Percentiles rank a stretch among this genome's conserved stretches.
These are phyloP conservation scores for Tilletia horrida DNA, from an alignment of 1,284 basidiomycete species.

Conservation along the genomic window DNA sequence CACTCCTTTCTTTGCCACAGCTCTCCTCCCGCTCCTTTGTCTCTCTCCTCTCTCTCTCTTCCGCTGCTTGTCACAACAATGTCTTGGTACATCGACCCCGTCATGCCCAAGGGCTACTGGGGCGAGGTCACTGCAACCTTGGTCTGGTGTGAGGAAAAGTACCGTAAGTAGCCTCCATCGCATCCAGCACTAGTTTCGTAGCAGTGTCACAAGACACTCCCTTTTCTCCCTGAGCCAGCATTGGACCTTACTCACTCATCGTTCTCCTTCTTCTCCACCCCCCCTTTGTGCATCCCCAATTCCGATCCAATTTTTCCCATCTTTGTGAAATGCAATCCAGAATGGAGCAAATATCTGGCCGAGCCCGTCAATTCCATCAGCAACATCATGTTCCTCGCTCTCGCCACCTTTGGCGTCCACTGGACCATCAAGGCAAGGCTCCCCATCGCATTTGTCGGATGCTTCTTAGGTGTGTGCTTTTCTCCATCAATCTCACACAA, in stretches of 20 bases:
- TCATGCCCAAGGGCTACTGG: constrained; percentile 38
- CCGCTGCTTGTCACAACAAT: not conserved
- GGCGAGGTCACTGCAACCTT: constrained; percentile 46
- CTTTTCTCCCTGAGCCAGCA: too few species aligned
- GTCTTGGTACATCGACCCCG: not conserved
- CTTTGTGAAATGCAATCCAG: not conserved
- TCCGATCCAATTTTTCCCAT: not conserved
- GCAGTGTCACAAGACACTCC: not conserved
- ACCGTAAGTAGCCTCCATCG: constrained; percentile 22
- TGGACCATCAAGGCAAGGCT: constrained; percentile 29
- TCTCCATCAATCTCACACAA: not conserved
- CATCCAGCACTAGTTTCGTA: constrained; percentile 9
- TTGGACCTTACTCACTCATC: too few species aligned
- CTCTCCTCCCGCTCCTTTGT: not conserved
- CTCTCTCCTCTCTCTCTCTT: not conserved
- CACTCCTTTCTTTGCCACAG: not conserved
- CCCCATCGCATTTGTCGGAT: constrained; percentile 36
- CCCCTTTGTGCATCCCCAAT: not conserved
- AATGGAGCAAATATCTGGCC: constrained; percentile 43
- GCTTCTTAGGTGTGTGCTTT: constrained; percentile 26
- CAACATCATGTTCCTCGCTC: constrained; percentile 57
- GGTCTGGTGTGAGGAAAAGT: constrained; percentile 52
- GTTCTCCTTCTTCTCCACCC: too few species aligned
- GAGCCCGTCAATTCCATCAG: constrained; percentile 54
- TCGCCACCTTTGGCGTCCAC: constrained; percentile 55